Conservation (phyloP, 1,284 basidiomycete genomes). For the Exobasidium rhododendri region DNA sequence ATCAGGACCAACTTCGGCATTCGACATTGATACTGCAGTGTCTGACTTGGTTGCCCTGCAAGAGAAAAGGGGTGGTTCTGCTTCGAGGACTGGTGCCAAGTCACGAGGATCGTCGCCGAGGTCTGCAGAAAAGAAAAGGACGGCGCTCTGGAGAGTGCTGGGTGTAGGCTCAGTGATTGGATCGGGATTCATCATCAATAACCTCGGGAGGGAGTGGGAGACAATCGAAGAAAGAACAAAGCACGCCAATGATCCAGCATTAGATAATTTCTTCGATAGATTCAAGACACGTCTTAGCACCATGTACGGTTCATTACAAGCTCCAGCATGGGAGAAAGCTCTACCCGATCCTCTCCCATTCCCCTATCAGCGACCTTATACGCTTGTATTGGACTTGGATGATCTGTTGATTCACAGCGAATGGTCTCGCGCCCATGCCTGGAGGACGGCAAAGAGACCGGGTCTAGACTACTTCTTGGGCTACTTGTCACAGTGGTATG, state of each 20-base stretch:
- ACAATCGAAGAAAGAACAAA: slow-evolving; percentile 43
- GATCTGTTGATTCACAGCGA: slow-evolving; percentile 85
- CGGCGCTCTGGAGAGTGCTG: slow-evolving; percentile 35
- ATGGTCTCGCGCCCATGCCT: slow-evolving; percentile 63
- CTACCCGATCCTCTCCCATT: slow-evolving; percentile 81
- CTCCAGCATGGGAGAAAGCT: slow-evolving; percentile 81
- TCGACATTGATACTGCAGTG: slow-evolving; percentile 40
- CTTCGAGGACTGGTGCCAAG: slow-evolving; percentile 45
- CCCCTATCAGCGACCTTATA: slow-evolving; percentile 84
- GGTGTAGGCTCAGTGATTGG: slow-evolving; percentile 31
- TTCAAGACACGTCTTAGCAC: slow-evolving; percentile 33
- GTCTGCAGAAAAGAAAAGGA: slow-evolving; percentile 53
- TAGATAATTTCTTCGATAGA: slow-evolving; percentile 38
- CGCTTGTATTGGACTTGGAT: slow-evolving; percentile 84
- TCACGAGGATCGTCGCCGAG: slow-evolving; percentile 37
- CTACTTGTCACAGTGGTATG: slow-evolving; percentile 95
- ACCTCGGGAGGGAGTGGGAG: slow-evolving; percentile 54
- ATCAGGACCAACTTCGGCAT: slow-evolving; percentile 21
- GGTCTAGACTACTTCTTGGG: slow-evolving; percentile 96
- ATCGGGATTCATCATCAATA: slow-evolving; percentile 31
- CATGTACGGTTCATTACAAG: slow-evolving; percentile 42
- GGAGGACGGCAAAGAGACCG: slow-evolving; percentile 65
- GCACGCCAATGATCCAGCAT: slow-evolving; percentile 19
- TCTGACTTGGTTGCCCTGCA: slow-evolving; percentile 12
- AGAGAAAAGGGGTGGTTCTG: slow-evolving; percentile 13